These are phyloP conservation scores for Neopestalotiopsis sp. DNA, from an alignment of 2,329 filamentous ascomycete species.

Conservation along the genomic window DNA sequence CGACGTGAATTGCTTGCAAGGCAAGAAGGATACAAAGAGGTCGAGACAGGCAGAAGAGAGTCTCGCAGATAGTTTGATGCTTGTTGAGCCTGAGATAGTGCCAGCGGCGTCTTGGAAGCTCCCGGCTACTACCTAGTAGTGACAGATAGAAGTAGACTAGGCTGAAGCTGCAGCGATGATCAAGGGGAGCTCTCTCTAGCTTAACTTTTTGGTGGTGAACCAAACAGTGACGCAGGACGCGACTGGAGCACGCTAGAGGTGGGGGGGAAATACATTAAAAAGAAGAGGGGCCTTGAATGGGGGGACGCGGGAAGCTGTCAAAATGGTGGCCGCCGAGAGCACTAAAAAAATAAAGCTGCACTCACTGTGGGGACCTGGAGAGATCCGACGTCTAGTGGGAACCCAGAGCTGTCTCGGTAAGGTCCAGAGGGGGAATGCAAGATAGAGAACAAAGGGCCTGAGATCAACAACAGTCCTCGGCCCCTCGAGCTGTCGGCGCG, in stretches of 20 bases:
- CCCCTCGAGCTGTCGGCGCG: too few species aligned
- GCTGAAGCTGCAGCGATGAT: constrained; percentile 13
- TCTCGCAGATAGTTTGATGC: not conserved
- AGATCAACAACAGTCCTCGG: too few species aligned
- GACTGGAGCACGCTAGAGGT: constrained; percentile 20
- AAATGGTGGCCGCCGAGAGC: not conserved
- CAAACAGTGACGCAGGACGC: constrained; percentile 17
- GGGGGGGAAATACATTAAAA: constrained; percentile 25
- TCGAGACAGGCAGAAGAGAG: not conserved
- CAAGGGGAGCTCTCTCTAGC: constrained; percentile 15
- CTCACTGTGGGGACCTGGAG: not conserved
- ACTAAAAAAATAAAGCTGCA: constrained; percentile 2
- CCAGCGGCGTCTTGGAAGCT: not conserved
- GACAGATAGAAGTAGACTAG: constrained; percentile 9
- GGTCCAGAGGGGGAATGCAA: too few species aligned
- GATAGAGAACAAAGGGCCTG: too few species aligned
- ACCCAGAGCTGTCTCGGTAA: too few species aligned
- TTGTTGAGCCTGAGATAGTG: not conserved
- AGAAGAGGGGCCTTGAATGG: constrained; percentile 17
- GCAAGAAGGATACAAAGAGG: not conserved
- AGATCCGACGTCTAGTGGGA: too few species aligned
- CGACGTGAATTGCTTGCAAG: not conserved
- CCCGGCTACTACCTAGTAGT: not conserved
- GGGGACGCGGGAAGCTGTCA: not conserved
- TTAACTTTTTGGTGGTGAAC: constrained; percentile 21